phyloP scores from a whole-genome alignment of 148 eudicot species.

The Rhododendron griersonianum region DNA sequence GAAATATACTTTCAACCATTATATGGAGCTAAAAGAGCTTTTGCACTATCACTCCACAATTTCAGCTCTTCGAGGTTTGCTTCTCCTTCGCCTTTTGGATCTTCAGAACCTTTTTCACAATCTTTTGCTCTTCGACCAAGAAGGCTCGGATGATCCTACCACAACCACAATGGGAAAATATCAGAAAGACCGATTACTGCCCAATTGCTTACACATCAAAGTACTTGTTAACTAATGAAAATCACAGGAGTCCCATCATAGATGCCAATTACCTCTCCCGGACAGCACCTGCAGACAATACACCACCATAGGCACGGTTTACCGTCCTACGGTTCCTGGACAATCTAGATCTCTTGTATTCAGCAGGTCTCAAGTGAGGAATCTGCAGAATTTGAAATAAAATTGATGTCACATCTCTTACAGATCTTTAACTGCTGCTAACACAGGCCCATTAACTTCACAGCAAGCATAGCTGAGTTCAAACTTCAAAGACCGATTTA shows the following conservation, averaged over 20 bases:
- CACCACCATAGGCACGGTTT: constrained; percentile 26
- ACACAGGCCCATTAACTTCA: neutral
- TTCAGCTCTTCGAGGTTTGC: constrained; percentile 17
- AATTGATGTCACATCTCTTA: neutral
- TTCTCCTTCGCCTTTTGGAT: constrained; percentile 25
- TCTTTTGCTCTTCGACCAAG: constrained; percentile 30
- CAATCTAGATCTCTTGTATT: constrained; percentile 27
- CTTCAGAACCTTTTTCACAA: constrained; percentile 23
- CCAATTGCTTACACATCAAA: neutral
- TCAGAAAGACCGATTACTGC: neutral
- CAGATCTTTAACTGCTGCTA: neutral
- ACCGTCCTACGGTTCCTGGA: constrained; percentile 25
- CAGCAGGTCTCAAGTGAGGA: constrained; percentile 28
- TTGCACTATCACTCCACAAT: neutral
- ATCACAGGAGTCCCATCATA: neutral
- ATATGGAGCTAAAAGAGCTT: neutral
- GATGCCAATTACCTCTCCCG: constrained; percentile 17
- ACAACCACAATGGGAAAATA: neutral
- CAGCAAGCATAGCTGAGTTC: neutral
- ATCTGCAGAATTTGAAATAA: constrained; percentile 3
- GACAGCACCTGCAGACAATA: constrained; percentile 21
- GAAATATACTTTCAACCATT: neutral
- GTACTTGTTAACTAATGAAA: neutral
- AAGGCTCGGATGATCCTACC: constrained; percentile 26
- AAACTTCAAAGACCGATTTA: neutral